Evolutionary conservation across 2,329 filamentous ascomycete species (phyloP), one percentile per base, ranked within the genome.

Genomic region (Plectosphaerella cucumerina): DNA sequence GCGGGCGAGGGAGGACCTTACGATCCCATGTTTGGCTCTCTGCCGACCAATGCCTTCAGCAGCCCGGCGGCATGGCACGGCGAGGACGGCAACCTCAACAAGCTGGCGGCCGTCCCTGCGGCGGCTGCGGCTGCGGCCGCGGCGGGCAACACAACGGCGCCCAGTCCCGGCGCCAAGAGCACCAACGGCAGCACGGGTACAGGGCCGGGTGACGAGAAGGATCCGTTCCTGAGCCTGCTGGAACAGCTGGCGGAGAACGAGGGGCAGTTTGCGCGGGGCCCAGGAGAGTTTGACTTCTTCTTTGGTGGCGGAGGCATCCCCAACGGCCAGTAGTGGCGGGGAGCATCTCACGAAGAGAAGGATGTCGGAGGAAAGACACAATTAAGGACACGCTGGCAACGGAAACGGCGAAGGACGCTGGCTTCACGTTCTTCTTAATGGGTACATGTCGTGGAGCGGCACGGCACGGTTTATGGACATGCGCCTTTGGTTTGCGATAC

Each of bases 161-260:
- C 48, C 5, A 75, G 74, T 44, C 77, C 80, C 0, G 76, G 72
- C 1, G 71, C 63, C 2, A 70, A 71, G 55, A 48, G 47, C 20
- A 44, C 42, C 21, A 52, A 49, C 45, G 53, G 44, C 44, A 82
- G 78, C 62, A 73, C 74, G 50, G 75, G 70, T 2, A 76, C 75
- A 2, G 72, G 67, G 0, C 64, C 71, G 3, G 74, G 72, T 3
- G 78, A 85, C 18, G 89, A 93, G 58, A 91, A 89, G 59, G 90
- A 94, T 62, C 89, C 89, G 0, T 94, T 95, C 62, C 68, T 94
- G 39, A 88, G 82, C 54, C 69, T 94, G 41, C 71, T 94, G 34
- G 89, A 94, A 65, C 89, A 94, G 68, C 75, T 94, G 52, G 89
- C 89, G 0, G 89, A 94, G 67, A 91, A 90, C 60, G 89, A 93